Conservation (phyloP, 768 basidiomycete species). For the Xerocomus potaroensis region DNA sequence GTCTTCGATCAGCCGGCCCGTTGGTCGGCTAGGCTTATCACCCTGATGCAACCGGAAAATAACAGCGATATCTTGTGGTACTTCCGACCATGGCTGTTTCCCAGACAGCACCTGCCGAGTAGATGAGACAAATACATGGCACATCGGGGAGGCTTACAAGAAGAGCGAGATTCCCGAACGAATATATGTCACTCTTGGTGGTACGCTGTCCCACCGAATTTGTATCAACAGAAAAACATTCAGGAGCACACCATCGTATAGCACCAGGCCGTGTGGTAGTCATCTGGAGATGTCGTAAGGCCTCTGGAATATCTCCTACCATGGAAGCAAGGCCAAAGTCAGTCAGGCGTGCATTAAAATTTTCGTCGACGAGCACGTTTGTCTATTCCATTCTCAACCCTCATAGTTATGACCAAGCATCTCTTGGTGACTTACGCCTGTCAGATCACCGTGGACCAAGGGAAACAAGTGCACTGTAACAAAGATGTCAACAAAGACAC, state of each 20-base stretch:
- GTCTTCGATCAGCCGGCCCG: background rate
- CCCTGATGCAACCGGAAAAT: constrained; percentile 7
- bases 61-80: background rate
- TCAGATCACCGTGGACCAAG: constrained; percentile 13
- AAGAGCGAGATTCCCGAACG: constrained; percentile 26
- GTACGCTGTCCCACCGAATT: constrained; percentile 8
- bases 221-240: constrained; percentile 15
- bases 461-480: constrained; percentile 8
- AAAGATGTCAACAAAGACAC: background rate
- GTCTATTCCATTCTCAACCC: constrained; percentile 1
- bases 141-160: constrained; percentile 14
- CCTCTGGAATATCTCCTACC: constrained; percentile 2
- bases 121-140: background rate
- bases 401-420: background rate
- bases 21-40: constrained; percentile 2
- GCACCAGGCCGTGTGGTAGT: constrained; percentile 33
- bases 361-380: constrained; percentile 8
- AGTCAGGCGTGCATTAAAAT: constrained; percentile 34
- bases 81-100: constrained; percentile 3
- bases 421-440: background rate
- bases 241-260: constrained; percentile 42
- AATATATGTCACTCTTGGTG: constrained; percentile 12
- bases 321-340: constrained; percentile 40
- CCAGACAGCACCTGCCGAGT: constrained; percentile 17
- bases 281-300: constrained; percentile 1